Conservation (phyloP, 768 basidiomycete genomes). For the Dioszegia aurantiaca region DNA sequence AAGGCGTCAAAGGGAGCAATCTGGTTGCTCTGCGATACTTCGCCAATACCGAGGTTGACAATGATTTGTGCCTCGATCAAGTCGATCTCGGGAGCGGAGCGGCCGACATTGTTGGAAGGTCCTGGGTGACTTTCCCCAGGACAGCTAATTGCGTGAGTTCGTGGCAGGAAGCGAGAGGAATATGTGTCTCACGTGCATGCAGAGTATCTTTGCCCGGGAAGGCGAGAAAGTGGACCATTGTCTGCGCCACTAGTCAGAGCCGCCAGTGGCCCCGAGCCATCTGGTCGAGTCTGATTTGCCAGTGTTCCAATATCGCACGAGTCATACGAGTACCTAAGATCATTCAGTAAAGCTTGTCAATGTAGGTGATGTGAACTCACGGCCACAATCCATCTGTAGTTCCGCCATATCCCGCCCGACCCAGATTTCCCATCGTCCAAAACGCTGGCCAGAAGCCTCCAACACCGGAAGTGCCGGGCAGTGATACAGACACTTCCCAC, state of each 20-base stretch:
- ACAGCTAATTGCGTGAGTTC: no score
- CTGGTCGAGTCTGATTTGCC: constrained; percentile 41
- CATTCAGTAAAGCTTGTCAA: not conserved
- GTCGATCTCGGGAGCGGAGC: constrained; percentile 89
- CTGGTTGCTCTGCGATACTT: constrained; percentile 71
- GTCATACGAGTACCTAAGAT: constrained; percentile 44
- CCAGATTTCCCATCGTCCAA: constrained; percentile 71
- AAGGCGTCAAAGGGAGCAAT: constrained; percentile 63
- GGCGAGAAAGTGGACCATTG: constrained; percentile 44
- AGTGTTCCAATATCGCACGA: constrained; percentile 45
- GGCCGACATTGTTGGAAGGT: constrained; percentile 62
- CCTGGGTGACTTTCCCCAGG: constrained; percentile 73
- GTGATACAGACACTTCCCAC: constrained; percentile 61
- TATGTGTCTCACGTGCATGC: no score
- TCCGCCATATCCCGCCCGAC: constrained; percentile 84
- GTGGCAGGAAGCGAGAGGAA: no score
- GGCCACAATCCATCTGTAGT: constrained; percentile 64
- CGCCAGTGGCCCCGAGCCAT: constrained; percentile 37
- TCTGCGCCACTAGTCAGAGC: constrained; percentile 44
- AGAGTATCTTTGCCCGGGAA: constrained; percentile 54
- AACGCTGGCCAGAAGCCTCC: constrained; percentile 57
- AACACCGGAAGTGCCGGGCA: constrained; percentile 41
- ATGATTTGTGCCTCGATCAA: constrained; percentile 65
- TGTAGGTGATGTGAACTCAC: constrained; percentile 55
- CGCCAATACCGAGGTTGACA: constrained; percentile 45